A percentile compares a stretch with the other conserved stretches of the same genome.
Evolutionary conservation across 371 early-diverging fungal species (phyloP).

Genomic region (Zychaea mexicana): DNA sequence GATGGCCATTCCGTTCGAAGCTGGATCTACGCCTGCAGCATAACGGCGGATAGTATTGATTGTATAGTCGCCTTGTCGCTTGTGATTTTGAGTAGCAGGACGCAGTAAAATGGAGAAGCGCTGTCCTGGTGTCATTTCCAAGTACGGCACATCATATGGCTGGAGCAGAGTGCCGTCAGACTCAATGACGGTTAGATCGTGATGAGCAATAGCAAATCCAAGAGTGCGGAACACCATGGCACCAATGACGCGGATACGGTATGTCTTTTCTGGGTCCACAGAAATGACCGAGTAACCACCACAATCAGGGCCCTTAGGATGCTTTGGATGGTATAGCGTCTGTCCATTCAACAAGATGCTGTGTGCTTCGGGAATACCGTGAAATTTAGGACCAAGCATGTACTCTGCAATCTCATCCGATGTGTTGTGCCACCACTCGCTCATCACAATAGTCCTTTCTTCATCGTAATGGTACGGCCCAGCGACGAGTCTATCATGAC

Average conservation of each 20-base stretch:
- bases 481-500: conserved; percentile 12
- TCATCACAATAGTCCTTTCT: conserved; percentile 38
- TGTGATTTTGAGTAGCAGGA: not conserved
- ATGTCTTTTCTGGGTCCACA: conserved; percentile 30
- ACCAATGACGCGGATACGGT: conserved; percentile 44
- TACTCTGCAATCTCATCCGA: conserved; percentile 24
- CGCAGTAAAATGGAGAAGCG: conserved; percentile 41
- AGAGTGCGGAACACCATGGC: conserved; percentile 41
- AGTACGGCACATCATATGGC: conserved; percentile 23
- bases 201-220: conserved; percentile 37
- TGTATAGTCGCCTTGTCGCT: conserved; percentile 22
- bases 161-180: conserved; percentile 39
- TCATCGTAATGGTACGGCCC: conserved; percentile 33
- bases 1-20: conserved; percentile 36
- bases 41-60: conserved; percentile 28
- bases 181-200: conserved; percentile 46
- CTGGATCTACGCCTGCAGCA: conserved; percentile 20
- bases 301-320: conserved; percentile 19
- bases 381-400: conserved; percentile 30
- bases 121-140: conserved; percentile 47
- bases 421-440: conserved; percentile 51
- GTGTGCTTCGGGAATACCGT: conserved; percentile 36
- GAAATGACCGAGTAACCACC: conserved; percentile 30
- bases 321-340: conserved; percentile 18
- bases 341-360: conserved; percentile 46